Base-by-base conservation (phyloP, 2,329 filamentous ascomycete genomes). In the Metarhizium robertsii region DNA sequence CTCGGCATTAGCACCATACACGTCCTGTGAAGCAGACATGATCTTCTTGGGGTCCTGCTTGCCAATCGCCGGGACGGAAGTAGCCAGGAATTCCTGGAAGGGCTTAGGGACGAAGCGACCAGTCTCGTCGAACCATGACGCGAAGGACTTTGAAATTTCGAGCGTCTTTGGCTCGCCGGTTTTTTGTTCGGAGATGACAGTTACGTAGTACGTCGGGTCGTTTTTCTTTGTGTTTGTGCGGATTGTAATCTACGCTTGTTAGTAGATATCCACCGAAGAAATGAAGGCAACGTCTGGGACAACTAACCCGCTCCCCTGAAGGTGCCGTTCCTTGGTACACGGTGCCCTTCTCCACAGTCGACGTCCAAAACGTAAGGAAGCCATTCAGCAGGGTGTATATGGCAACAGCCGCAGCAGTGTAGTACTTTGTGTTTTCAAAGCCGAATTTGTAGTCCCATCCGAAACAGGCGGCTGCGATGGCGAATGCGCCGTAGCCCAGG, bases 361-460 rank as follows among this genome's bases (percentile, higher is more conserved):
- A 88, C 57, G 95, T 83, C 94, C 94, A 99, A 64, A 84, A 81
- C 42, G 89, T 92, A 63, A 97, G 79, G 2, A 80, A 76, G 34
- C 80, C 79, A 68, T 96, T 97, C 52, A 99, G 74, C 2, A 88
- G 53, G 46, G 89, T 85, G 75, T 99, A 99, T 16, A 86, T 67
- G 11, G 79, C 78, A 4, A 97, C 92, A 3, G 94, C 92, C 43
- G 79, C 80, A 3, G 88, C 80, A 0, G 92, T 95, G 75, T 85
- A 92, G 60, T 79, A 74, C 72, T 94, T 95, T 18, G 92, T 96
- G 58, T 73, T 77, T 60, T 96, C 90, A 79, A 94, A 97, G 63
- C 92, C 92, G 50, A 91, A 78, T 67, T 89, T 90, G 76, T 90
- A 95, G 79, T 99, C 94, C 75, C 90, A 92, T 59, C 83, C 84